Conservation (phyloP, 192 early-diverging fungal species). For the Coemansia sp. region DNA sequence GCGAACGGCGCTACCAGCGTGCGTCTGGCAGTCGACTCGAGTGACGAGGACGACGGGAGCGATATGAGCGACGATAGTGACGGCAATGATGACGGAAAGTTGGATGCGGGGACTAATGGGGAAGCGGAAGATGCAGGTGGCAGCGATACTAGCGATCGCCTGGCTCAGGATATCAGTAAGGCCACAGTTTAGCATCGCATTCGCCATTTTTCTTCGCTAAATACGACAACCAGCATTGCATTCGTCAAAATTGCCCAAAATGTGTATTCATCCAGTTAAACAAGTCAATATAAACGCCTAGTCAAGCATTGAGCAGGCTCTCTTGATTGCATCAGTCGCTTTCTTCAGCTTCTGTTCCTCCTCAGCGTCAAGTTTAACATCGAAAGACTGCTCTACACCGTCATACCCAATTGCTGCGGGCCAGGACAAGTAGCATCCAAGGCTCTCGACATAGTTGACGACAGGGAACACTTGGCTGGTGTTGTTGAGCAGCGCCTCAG, state of each 20-base stretch:
- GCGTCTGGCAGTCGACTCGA: constrained; percentile 30
- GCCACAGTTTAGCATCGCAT: constrained; percentile 1
- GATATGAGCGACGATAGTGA: not conserved
- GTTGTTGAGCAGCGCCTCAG: constrained; percentile 68
- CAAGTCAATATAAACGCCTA: not conserved
- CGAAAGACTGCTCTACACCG: constrained; percentile 71
- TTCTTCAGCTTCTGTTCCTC: constrained; percentile 59
- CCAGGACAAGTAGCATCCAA: constrained; percentile 68
- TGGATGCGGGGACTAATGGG: not conserved
- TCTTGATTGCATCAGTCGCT: constrained; percentile 57
- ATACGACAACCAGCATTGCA: too few relatives aligned
- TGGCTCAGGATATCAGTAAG: constrained; percentile 12
- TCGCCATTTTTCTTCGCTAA: too few relatives aligned
- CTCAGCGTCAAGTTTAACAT: constrained; percentile 59
- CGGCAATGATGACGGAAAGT: not conserved
- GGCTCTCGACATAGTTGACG: constrained; percentile 62
- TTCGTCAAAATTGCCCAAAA: too few relatives aligned
- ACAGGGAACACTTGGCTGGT: constrained; percentile 68
- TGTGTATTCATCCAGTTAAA: too few relatives aligned
- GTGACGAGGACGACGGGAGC: constrained; percentile 26
- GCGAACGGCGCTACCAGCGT: constrained; percentile 32
- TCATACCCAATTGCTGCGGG: constrained; percentile 73
- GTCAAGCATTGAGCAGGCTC: constrained; percentile 35
- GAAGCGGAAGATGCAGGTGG: not conserved
- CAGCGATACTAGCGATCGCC: constrained; percentile 13